These are phyloP conservation scores for Saitozyma sp. DNA, from an alignment of 768 basidiomycete species.

Conservation along the genomic window DNA sequence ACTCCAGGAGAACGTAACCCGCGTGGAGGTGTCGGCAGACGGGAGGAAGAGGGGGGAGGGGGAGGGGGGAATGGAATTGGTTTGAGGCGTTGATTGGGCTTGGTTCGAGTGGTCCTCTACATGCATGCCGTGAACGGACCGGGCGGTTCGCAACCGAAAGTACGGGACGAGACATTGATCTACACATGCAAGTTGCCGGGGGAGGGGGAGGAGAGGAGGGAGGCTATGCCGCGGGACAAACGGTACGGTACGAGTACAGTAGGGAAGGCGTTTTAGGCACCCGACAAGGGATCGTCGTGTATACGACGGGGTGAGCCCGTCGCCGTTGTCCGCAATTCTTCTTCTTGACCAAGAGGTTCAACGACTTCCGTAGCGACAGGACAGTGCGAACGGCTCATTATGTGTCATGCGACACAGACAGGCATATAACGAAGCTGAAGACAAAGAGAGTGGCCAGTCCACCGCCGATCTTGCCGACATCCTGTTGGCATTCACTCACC, in stretches of 20 bases:
- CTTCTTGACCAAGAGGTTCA: too few species aligned
- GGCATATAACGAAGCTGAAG: too few species aligned
- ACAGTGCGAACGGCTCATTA: too few species aligned
- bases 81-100: background rate
- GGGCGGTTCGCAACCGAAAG: conserved; percentile 7
- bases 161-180: conserved; percentile 3
- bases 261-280: conserved; percentile 28
- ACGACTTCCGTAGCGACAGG: too few species aligned
- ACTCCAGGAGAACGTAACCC: background rate
- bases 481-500: too few species aligned
- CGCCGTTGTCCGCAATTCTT: too few species aligned
- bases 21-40: background rate
- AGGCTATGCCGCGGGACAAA: conserved; percentile 41
- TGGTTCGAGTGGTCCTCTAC: background rate
- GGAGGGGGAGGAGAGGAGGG: conserved; percentile 32
- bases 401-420: too few species aligned
- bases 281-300: too few species aligned
- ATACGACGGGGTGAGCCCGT: too few species aligned
- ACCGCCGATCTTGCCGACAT: too few species aligned
- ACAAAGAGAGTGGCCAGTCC: too few species aligned
- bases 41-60: background rate
- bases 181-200: conserved; percentile 9
- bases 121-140: background rate
- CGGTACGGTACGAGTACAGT: conserved; percentile 48
- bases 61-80: background rate